Evolutionary conservation across 2,329 filamentous ascomycete genomes (phyloP).

Genomic region (Cadophora sp.): DNA sequence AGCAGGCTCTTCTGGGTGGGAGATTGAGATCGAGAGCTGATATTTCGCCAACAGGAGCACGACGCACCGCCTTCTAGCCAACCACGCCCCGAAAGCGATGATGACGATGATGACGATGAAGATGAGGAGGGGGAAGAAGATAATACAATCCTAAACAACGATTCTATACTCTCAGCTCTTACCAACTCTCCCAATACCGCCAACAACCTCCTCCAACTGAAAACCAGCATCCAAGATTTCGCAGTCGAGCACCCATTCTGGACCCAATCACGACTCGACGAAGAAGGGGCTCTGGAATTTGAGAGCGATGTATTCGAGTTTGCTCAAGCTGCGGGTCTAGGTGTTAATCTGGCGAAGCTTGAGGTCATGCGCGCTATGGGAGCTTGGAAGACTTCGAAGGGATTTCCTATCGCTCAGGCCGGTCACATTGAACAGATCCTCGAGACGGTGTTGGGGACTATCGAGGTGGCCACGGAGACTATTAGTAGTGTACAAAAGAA

Average conservation of each 20-base stretch:
- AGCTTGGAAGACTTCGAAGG: conserved; percentile 21
- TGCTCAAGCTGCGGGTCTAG: conserved; percentile 26
- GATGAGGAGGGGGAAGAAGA: conserved; percentile 16
- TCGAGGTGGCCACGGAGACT: conserved; percentile 3
- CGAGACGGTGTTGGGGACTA: conserved; percentile 5
- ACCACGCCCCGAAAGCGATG: conserved; percentile 25
- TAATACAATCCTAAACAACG: neutral
- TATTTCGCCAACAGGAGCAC: conserved; percentile 16
- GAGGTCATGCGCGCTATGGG: conserved; percentile 25
- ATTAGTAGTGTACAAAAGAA: conserved; percentile 6
- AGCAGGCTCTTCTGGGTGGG: neutral
- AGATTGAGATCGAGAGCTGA: conserved; percentile 3
- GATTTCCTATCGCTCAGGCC: neutral
- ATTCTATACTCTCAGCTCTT: neutral
- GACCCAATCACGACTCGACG: neutral
- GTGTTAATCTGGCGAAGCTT: conserved; percentile 14
- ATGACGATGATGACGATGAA: conserved; percentile 18
- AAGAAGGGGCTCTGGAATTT: conserved; percentile 25
- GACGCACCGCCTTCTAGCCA: conserved; percentile 33
- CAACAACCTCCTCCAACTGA: conserved; percentile 22
- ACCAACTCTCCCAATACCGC: conserved; percentile 7
- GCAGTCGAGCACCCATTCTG: conserved; percentile 27
- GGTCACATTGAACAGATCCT: neutral
- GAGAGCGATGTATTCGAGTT: conserved; percentile 30
- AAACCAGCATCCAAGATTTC: conserved; percentile 28